phyloP scores from a whole-genome alignment of 805 yeast species.

The Kurtzmaniella fragi region DNA sequence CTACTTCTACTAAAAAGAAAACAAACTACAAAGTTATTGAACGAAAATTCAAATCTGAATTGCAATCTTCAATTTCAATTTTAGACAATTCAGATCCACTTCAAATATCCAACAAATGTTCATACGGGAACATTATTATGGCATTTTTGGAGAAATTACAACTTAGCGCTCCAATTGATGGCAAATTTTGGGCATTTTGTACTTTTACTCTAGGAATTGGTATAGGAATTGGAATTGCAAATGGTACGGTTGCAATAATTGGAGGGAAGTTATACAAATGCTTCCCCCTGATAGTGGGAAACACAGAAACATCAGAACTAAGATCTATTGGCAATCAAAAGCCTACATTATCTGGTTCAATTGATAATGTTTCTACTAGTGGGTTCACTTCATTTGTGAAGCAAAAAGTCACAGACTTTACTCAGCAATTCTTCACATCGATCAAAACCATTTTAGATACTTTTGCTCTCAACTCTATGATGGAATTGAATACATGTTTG shows the following conservation, averaged over 20 bases:
- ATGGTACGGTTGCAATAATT: slow-evolving; percentile 16
- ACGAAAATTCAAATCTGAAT: slow-evolving; percentile 22
- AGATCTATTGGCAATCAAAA: not conserved
- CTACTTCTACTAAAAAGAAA: slow-evolving; percentile 9
- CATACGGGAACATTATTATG: slow-evolving; percentile 13
- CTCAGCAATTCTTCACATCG: slow-evolving; percentile 2
- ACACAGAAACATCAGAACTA: no score
- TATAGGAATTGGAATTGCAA: slow-evolving; percentile 26
- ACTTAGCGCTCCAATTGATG: not conserved
- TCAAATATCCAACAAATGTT: slow-evolving; percentile 20
- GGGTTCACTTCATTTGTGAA: slow-evolving; percentile 4
- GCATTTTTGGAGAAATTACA: slow-evolving; percentile 9
- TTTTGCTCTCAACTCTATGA: not conserved
- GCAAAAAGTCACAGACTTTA: slow-evolving; percentile 1
- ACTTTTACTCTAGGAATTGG: slow-evolving; percentile 35
- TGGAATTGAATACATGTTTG: not conserved
- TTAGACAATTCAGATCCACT: slow-evolving; percentile 24
- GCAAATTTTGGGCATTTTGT: slow-evolving; percentile 20
- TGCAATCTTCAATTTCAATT: slow-evolving; percentile 16
- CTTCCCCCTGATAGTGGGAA: not conserved
- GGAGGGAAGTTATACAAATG: slow-evolving; percentile 4
- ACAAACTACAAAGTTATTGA: slow-evolving; percentile 26
- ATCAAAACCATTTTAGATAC: slow-evolving; percentile 3
- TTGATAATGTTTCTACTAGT: not conserved
- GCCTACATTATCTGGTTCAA: not conserved